Percentiles rank a stretch among this genome's conserved stretches.
phyloP scores from a whole-genome alignment of 345 rosid species.

The Eucalyptus erythrocorys region DNA sequence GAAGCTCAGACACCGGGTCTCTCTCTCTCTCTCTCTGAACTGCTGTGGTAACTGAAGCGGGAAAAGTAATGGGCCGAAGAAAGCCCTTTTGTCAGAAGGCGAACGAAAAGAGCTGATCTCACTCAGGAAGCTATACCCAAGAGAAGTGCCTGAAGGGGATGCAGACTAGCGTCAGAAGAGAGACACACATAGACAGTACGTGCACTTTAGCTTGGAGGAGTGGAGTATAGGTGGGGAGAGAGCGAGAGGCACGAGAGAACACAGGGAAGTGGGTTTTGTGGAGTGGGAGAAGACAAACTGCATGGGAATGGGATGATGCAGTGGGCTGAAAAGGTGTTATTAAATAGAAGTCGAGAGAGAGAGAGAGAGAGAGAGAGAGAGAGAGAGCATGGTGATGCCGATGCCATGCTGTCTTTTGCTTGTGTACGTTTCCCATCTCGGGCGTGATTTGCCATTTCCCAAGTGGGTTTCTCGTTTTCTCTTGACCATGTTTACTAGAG shows the following conservation, averaged over 20 bases:
- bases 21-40: not conserved
- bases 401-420: conserved; percentile 18
- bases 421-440: not conserved
- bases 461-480: not conserved
- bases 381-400: not conserved
- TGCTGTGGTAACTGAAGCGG: not conserved
- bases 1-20: not conserved
- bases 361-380: not conserved
- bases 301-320: conserved; percentile 44
- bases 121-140: not conserved
- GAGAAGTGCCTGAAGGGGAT: not conserved
- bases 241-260: not conserved
- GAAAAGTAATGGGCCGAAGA: not conserved
- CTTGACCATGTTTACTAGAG: not conserved
- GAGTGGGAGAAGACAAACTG: conserved; percentile 22
- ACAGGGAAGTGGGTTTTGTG: conserved; percentile 5
- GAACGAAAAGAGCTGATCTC: not conserved
- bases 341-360: conserved; percentile 25
- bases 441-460: not conserved
- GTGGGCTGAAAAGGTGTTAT: conserved; percentile 4
- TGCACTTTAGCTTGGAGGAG: not conserved
- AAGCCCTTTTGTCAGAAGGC: not conserved
- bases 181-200: not conserved
- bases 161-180: not conserved
- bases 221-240: not conserved